Percentiles rank a stretch among this genome's conserved stretches.
These are phyloP conservation scores for Blastomyces emzantsi DNA, from an alignment of 2,329 filamentous ascomycete genomes.

Conservation along the genomic window DNA sequence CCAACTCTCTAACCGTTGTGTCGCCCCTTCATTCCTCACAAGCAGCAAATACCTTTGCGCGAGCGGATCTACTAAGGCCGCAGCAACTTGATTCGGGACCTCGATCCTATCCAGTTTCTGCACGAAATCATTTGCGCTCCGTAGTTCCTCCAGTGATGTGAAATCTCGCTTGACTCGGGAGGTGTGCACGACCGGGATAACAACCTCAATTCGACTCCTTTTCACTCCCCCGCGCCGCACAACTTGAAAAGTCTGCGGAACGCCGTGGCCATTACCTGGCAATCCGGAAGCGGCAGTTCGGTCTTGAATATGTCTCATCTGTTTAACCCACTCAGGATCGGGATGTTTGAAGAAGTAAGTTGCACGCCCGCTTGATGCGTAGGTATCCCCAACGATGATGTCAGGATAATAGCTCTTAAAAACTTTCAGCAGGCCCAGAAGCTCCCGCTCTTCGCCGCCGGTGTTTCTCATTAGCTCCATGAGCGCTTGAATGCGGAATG, in stretches of 20 bases:
- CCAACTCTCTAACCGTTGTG: slow-evolving; percentile 31
- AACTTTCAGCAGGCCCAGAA: slow-evolving; percentile 67
- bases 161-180: slow-evolving; percentile 57
- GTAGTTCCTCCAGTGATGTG: slow-evolving; percentile 63
- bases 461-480: slow-evolving; percentile 42
- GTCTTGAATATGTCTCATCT: slow-evolving; percentile 59
- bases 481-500: slow-evolving; percentile 70
- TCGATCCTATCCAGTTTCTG: slow-evolving; percentile 68
- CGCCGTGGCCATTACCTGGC: slow-evolving; percentile 9
- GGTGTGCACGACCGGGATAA: slow-evolving; percentile 63
- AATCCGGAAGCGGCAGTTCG: slow-evolving; percentile 28
- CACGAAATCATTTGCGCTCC: slow-evolving; percentile 60
- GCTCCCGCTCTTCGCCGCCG: slow-evolving; percentile 60
- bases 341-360: slow-evolving; percentile 50
- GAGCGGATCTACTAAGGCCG: slow-evolving; percentile 64
- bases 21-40: slow-evolving; percentile 49
- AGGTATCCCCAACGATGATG: slow-evolving; percentile 65
- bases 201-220: slow-evolving; percentile 41
- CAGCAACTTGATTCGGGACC: slow-evolving; percentile 70
- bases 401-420: slow-evolving; percentile 89
- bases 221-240: slow-evolving; percentile 45
- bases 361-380: slow-evolving; percentile 31
- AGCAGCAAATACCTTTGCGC: slow-evolving; percentile 66
- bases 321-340: slow-evolving; percentile 64
- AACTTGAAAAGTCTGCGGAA: slow-evolving; percentile 54